These are phyloP conservation scores for Capronia americana DNA, from an alignment of 2,329 filamentous ascomycete species.

Conservation along the genomic window DNA sequence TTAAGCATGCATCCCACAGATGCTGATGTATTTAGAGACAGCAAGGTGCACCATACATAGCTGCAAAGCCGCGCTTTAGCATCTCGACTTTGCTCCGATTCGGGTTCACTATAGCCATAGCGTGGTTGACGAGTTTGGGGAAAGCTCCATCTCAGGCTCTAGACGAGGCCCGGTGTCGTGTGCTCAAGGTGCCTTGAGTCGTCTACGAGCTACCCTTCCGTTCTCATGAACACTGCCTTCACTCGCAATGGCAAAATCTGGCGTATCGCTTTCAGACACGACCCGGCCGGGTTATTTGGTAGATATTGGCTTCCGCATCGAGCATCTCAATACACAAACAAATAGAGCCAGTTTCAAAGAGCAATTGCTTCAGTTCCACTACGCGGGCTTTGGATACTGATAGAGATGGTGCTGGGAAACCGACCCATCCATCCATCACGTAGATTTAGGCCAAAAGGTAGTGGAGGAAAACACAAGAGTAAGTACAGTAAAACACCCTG, in stretches of 20 bases:
- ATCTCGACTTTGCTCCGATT: background rate
- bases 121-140: no score
- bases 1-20: conserved; percentile 1
- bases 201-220: no score
- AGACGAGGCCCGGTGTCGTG: no score
- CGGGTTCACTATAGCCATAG: no score
- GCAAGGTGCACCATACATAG: background rate
- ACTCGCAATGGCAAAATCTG: no score
- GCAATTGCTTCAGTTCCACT: background rate
- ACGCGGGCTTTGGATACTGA: background rate
- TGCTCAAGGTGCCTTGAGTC: no score
- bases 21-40: background rate
- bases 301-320: no score
- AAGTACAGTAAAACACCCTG: background rate
- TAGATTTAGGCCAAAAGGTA: background rate
- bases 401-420: background rate
- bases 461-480: background rate
- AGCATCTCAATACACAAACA: background rate
- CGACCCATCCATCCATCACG: background rate
- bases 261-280: no score
- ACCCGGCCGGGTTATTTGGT: no score
- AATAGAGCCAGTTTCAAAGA: background rate
- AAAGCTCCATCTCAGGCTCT: no score
- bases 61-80: background rate
- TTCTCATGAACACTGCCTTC: no score